Evolutionary conservation across 2,329 filamentous ascomycete genomes (phyloP), one percentile per base, ranked within the genome.

Genomic region (Pestalotiopsis sp.): DNA sequence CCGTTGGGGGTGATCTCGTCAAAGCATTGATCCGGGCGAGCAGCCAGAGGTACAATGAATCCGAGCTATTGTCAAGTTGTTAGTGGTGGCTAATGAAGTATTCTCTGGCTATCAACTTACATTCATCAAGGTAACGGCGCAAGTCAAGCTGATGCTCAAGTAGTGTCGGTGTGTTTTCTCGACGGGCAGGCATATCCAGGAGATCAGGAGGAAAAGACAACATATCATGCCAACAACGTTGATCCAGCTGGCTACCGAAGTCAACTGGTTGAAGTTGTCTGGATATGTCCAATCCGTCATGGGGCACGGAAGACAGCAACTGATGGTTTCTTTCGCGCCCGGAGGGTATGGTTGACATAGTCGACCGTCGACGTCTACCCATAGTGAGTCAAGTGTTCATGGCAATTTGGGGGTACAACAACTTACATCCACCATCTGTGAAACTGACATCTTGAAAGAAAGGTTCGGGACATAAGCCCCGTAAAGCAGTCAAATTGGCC

Each of bases 101-200:
- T 69, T 39, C 63, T 56, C 66, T 23, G 56, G 23, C 67, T 23
- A 36, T 36, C 31, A 49, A 85, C 92, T 84, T 82, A 94, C 93
- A 78, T 92, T 92, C 87, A 98, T 93, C 68, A 95, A 84, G 57
- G 92, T 83, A 56, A 95, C 89, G 4, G 89, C 93, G 59, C 93
- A 80, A 4, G 93, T 92, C 65, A 98, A 84, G 78, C 94, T 96
- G 72, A 98, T 92, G 77, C 93, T 98, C 49, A 99, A 85, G 77
- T 98, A 98, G 79, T 99, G 96, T 66, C 95, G 90, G 76, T 94
- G 90, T 6, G 96, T 98, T 83, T 93, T 95, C 75, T 97, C 94
- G 27, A 93, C 89, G 0, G 96, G 95, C 25, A 99, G 84, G 14
- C 92, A 85, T 3, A 89, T 83, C 86, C 94, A 98, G 5, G 94